These are phyloP conservation scores for Pelargonium cotyledonis DNA, from an alignment of 441 rosid genomes.

Conservation along the genomic window DNA sequence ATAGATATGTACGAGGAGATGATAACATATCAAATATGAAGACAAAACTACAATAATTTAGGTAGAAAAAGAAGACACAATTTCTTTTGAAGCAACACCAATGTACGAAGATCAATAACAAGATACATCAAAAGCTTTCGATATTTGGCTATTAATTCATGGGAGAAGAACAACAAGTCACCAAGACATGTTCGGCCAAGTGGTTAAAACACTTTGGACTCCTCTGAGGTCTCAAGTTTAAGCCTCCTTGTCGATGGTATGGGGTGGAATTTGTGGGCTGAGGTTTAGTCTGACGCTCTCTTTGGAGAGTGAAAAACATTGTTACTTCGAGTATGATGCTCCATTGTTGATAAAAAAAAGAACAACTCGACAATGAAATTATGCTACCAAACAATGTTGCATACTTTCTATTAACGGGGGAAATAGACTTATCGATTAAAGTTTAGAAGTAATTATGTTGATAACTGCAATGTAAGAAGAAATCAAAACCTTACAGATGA, in stretches of 20 bases:
- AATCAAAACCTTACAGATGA: no score
- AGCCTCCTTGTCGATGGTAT: no score
- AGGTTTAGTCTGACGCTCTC: no score
- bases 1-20: not conserved
- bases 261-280: no score
- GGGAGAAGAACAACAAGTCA: not conserved
- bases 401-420: constrained; percentile 11
- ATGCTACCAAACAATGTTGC: constrained; percentile 6
- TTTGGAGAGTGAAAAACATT: no score
- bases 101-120: not conserved
- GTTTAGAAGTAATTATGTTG: no score
- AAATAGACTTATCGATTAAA: constrained; percentile 9
- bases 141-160: not conserved
- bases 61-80: constrained; percentile 2
- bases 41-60: not conserved
- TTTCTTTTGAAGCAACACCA: not conserved
- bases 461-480: no score
- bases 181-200: no score
- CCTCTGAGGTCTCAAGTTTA: no score
- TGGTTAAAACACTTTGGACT: no score
- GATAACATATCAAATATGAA: not conserved
- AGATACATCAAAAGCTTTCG: not conserved
- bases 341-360: no score
- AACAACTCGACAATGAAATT: constrained; percentile 13
- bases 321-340: no score